Evolutionary conservation across 106 monocot species (phyloP).

Genomic region (Narthecium ossifragum): DNA sequence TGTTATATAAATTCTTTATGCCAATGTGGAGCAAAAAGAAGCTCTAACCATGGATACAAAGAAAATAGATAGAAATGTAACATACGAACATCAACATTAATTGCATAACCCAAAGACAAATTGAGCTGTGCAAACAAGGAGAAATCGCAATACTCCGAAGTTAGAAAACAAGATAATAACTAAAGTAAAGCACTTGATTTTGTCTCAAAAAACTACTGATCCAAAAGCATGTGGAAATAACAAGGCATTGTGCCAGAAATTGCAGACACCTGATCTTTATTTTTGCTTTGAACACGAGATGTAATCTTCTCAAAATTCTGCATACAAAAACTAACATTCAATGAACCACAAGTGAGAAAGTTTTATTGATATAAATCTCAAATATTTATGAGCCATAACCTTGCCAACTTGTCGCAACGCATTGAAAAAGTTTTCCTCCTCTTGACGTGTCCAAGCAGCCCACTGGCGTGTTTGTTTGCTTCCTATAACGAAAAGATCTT

Average conservation of each 20-base stretch:
- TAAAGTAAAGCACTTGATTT: background rate
- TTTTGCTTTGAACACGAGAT: slow-evolving; percentile 91
- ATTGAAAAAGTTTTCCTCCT: slow-evolving; percentile 96
- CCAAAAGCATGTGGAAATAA: background rate
- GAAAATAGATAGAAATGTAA: too few relatives aligned
- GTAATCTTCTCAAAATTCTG: slow-evolving; percentile 99
- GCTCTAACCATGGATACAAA: too few relatives aligned
- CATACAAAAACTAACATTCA: slow-evolving; percentile 12
- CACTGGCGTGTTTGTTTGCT: slow-evolving; percentile 77
- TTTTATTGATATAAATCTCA: background rate
- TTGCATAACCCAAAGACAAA: too few relatives aligned
- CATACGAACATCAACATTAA: too few relatives aligned
- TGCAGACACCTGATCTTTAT: slow-evolving; percentile 69
- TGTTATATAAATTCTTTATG: too few relatives aligned
- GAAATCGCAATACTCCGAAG: background rate
- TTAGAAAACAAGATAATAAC: background rate
- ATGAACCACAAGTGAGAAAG: slow-evolving; percentile 4
- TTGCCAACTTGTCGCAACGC: slow-evolving; percentile 98
- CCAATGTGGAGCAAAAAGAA: too few relatives aligned
- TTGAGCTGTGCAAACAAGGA: too few relatives aligned
- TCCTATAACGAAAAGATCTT: too few relatives aligned
- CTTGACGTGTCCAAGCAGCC: slow-evolving; percentile 99
- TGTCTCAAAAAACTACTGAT: background rate
- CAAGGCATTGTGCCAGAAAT: background rate
- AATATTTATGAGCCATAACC: slow-evolving; percentile 22